These are phyloP conservation scores for Chalciporus pseudorubinellus DNA, from an alignment of 768 basidiomycete genomes.

Conservation along the genomic window DNA sequence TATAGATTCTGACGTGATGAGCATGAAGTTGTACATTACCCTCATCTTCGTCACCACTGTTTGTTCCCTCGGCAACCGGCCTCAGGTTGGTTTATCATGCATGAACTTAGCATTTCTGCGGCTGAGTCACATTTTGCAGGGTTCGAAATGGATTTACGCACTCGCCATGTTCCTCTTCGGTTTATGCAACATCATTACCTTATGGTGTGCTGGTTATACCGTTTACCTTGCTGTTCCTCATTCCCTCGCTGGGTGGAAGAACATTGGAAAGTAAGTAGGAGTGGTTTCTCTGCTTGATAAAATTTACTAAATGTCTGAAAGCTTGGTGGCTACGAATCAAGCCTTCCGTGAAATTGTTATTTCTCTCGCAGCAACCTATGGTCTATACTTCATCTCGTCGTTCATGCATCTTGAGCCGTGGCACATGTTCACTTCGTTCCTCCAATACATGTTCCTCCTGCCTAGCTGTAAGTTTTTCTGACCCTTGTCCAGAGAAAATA, in stretches of 20 bases:
- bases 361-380: conserved; percentile 73
- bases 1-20: conserved; percentile 21
- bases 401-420: conserved; percentile 92
- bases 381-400: conserved; percentile 82
- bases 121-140: conserved; percentile 37
- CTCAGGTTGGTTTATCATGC: conserved; percentile 43
- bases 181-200: conserved; percentile 70
- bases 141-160: conserved; percentile 84
- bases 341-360: conserved; percentile 84
- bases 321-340: conserved; percentile 60
- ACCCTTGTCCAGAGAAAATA: not conserved
- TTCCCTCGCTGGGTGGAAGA: conserved; percentile 68
- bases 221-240: conserved; percentile 84
- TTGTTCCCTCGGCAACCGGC: conserved; percentile 90
- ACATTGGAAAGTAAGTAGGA: conserved; percentile 60
- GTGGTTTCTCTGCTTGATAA: not conserved
- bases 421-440: conserved; percentile 95
- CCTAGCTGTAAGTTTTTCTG: conserved; percentile 55
- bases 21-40: conserved; percentile 68
- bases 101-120: conserved; percentile 3
- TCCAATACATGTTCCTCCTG: conserved; percentile 89
- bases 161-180: conserved; percentile 77
- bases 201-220: conserved; percentile 90
- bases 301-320: conserved; percentile 32
- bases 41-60: conserved; percentile 79